Evolutionary conservation across 1,139 yeast species (phyloP).

Genomic region (Pichia cactophila): DNA sequence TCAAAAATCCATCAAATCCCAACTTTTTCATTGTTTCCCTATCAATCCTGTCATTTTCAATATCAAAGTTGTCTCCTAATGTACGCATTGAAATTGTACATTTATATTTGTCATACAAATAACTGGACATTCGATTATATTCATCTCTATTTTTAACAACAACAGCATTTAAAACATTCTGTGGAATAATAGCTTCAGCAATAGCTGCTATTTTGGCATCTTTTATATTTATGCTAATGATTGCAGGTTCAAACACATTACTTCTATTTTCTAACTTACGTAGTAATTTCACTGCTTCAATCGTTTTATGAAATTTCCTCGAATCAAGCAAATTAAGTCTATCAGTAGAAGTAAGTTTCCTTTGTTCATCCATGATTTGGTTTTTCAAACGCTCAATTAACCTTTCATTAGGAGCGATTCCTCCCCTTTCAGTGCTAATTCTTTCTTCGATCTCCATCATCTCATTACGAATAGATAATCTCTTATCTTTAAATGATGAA

Average conservation of each 20-base stretch:
- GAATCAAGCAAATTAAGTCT: slow-evolving; percentile 35
- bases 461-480: slow-evolving; percentile 16
- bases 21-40: slow-evolving; percentile 32
- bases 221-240: slow-evolving; percentile 53
- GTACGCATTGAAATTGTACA: slow-evolving; percentile 42
- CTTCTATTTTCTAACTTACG: slow-evolving; percentile 20
- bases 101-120: slow-evolving; percentile 33
- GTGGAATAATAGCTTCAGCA: slow-evolving; percentile 52
- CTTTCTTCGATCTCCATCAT: slow-evolving; percentile 6
- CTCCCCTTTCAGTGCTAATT: slow-evolving; percentile 2
- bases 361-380: slow-evolving; percentile 18
- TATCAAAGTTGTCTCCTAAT: slow-evolving; percentile 20
- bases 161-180: slow-evolving; percentile 48
- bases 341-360: slow-evolving; percentile 42
- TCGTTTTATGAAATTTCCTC: slow-evolving; percentile 24
- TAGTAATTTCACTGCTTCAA: slow-evolving; percentile 35
- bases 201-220: slow-evolving; percentile 43
- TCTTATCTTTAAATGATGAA: slow-evolving; percentile 18
- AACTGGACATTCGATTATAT: slow-evolving; percentile 36
- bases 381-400: slow-evolving; percentile 4
- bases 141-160: slow-evolving; percentile 39
- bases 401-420: slow-evolving; percentile 1
- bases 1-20: slow-evolving; percentile 77
- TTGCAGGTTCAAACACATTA: slow-evolving; percentile 64
- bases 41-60: slow-evolving; percentile 26